A percentile compares a stretch with the other conserved stretches of the same genome.
phyloP scores from a whole-genome alignment of 202 grass and related monocot genomes.

The Zoysia matrella region DNA sequence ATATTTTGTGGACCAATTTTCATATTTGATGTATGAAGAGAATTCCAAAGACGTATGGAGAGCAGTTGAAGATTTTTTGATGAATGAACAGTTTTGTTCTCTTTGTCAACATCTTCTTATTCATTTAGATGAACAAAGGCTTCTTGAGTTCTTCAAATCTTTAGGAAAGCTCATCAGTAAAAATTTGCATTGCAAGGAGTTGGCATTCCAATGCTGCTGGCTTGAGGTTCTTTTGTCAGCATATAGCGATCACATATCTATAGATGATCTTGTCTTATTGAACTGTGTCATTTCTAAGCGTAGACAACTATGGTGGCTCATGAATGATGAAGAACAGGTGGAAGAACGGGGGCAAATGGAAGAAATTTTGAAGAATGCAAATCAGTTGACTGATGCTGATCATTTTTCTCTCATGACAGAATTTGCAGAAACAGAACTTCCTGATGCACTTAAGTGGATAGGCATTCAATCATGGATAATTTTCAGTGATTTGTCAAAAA shows the following conservation, averaged over 20 bases:
- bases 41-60: conserved; percentile 69
- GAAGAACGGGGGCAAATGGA: conserved; percentile 57
- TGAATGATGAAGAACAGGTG: conserved; percentile 79
- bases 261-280: conserved; percentile 76
- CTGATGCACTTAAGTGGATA: conserved; percentile 68
- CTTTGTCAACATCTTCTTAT: conserved; percentile 76
- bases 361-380: conserved; percentile 48
- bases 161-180: conserved; percentile 54
- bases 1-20: conserved; percentile 81
- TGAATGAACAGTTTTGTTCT: conserved; percentile 71
- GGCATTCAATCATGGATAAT: conserved; percentile 76
- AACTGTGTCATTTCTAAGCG: conserved; percentile 75
- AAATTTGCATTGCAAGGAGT: conserved; percentile 63
- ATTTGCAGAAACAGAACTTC: conserved; percentile 56
- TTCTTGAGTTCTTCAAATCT: conserved; percentile 71
- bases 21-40: conserved; percentile 76
- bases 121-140: conserved; percentile 71
- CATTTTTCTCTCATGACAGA: conserved; percentile 70
- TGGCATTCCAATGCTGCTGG: conserved; percentile 72
- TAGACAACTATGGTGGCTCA: conserved; percentile 75
- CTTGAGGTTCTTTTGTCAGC: conserved; percentile 72
- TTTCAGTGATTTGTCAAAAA: conserved; percentile 70
- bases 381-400: conserved; percentile 57
- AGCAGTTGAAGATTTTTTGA: conserved; percentile 74
- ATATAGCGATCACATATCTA: conserved; percentile 47